Conservation (phyloP, 192 early-diverging fungal genomes). For the Coemansia sp. region DNA sequence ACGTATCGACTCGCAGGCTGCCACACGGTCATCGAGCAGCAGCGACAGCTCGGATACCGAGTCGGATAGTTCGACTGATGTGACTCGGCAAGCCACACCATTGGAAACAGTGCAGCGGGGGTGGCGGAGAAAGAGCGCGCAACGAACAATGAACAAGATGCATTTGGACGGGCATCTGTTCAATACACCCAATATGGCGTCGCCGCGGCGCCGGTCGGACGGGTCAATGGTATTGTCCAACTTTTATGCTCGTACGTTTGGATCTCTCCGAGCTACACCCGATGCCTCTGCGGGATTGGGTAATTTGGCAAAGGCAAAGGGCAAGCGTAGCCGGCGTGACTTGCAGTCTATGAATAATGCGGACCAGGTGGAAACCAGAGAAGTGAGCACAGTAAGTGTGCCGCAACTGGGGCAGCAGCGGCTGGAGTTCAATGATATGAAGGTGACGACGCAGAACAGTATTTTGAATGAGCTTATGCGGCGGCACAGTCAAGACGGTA, state of each 20-base stretch:
- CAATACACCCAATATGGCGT: neutral
- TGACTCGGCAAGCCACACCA: too few species aligned
- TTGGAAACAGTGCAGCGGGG: neutral
- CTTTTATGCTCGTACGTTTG: conserved; percentile 14
- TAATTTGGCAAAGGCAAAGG: neutral
- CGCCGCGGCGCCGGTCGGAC: conserved; percentile 31
- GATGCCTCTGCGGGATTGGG: neutral
- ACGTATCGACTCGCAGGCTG: neutral
- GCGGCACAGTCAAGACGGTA: conserved; percentile 48
- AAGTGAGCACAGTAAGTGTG: too few species aligned
- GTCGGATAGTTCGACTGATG: neutral
- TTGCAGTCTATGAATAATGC: neutral
- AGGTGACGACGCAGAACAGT: conserved; percentile 53
- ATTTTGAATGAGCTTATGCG: conserved; percentile 67
- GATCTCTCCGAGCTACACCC: neutral
- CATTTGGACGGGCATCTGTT: neutral
- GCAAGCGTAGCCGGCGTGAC: conserved; percentile 7
- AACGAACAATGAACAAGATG: neutral
- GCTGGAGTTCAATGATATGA: conserved; percentile 59
- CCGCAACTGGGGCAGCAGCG: neutral
- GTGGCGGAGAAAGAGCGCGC: neutral
- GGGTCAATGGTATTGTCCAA: conserved; percentile 40
- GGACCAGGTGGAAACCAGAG: too few species aligned
- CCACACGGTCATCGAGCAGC: neutral
- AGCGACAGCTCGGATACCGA: neutral